Percentiles rank a stretch among this genome's conserved stretches.
Conservation (phyloP, 2,329 filamentous ascomycete genomes). For the Massarina eburnea region DNA sequence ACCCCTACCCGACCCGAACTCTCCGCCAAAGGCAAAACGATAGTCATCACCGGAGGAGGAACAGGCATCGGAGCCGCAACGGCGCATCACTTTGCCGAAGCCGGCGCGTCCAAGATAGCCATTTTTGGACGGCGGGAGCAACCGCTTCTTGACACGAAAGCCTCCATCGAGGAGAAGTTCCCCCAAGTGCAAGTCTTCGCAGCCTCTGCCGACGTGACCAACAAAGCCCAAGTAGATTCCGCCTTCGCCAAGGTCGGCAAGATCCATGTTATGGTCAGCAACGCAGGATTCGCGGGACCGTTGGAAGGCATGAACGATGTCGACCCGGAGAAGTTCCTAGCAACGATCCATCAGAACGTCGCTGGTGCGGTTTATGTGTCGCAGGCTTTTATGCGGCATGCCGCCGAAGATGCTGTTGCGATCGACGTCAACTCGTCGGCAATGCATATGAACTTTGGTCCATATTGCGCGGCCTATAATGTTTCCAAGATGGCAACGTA, state of each 20-base stretch:
- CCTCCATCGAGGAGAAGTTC: slow-evolving; percentile 30
- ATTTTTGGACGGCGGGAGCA: slow-evolving; percentile 47
- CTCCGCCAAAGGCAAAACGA: slow-evolving; percentile 23
- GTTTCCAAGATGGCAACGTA: slow-evolving; percentile 39
- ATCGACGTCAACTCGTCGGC: slow-evolving; percentile 23
- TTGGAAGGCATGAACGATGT: slow-evolving; percentile 8
- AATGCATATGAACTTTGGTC: slow-evolving; percentile 16
- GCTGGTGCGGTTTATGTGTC: slow-evolving; percentile 18
- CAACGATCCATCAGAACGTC: slow-evolving; percentile 17
- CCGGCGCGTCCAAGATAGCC: slow-evolving; percentile 48
- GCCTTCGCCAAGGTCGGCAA: slow-evolving; percentile 20
- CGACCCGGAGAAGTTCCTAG: slow-evolving; percentile 11
- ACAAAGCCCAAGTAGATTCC: slow-evolving; percentile 15
- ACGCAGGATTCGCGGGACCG: slow-evolving; percentile 17
- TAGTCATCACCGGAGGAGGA: slow-evolving; percentile 45
- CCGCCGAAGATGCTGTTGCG: slow-evolving; percentile 17
- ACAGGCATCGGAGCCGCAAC: slow-evolving; percentile 51
- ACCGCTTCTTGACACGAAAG: slow-evolving; percentile 36
- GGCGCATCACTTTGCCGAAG: slow-evolving; percentile 47
- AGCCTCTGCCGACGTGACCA: slow-evolving; percentile 19
- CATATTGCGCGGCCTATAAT: slow-evolving; percentile 30
- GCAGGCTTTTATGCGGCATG: slow-evolving; percentile 24
- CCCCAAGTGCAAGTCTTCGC: slow-evolving; percentile 13
- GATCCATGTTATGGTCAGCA: slow-evolving; percentile 25
- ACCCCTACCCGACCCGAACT: slow-evolving; percentile 37